phyloP scores from a whole-genome alignment of 306 rosid species.

The Boehmeria nivea region DNA sequence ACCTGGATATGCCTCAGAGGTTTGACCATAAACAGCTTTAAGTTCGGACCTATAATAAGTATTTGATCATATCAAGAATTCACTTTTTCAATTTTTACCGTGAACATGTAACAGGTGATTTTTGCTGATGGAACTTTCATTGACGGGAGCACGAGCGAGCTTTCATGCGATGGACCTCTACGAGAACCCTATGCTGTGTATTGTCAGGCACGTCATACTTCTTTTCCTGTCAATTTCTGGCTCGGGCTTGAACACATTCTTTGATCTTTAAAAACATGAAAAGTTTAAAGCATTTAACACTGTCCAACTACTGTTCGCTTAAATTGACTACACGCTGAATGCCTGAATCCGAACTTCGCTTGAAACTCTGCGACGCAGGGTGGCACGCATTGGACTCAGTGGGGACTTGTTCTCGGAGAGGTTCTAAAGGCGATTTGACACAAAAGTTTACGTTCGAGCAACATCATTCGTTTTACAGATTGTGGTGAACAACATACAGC shows the following conservation, averaged over 20 bases:
- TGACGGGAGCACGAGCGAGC: constrained; percentile 97
- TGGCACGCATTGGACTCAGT: constrained; percentile 92
- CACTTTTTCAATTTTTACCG: not conserved
- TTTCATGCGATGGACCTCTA: constrained; percentile 94
- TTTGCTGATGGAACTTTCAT: constrained; percentile 96
- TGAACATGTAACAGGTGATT: constrained; percentile 55
- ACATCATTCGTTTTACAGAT: no score
- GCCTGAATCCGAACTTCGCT: not conserved
- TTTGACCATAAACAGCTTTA: constrained; percentile 17
- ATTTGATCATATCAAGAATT: not conserved
- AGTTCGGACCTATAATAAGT: not conserved
- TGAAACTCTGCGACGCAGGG: constrained; percentile 61
- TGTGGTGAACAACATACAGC: no score
- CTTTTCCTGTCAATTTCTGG: no score
- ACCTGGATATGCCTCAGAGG: constrained; percentile 98
- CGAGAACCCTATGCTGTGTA: constrained; percentile 86
- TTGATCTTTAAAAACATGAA: no score
- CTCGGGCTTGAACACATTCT: no score
- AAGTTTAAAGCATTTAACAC: no score
- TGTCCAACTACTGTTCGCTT: no score
- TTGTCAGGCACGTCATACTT: constrained; percentile 52
- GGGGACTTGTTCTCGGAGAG: constrained; percentile 92
- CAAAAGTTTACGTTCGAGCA: constrained; percentile 7
- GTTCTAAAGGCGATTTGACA: constrained; percentile 50
- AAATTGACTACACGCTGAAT: no score